phyloP scores from a whole-genome alignment of 2,329 filamentous ascomycete genomes.

The Alternaria arborescens region DNA sequence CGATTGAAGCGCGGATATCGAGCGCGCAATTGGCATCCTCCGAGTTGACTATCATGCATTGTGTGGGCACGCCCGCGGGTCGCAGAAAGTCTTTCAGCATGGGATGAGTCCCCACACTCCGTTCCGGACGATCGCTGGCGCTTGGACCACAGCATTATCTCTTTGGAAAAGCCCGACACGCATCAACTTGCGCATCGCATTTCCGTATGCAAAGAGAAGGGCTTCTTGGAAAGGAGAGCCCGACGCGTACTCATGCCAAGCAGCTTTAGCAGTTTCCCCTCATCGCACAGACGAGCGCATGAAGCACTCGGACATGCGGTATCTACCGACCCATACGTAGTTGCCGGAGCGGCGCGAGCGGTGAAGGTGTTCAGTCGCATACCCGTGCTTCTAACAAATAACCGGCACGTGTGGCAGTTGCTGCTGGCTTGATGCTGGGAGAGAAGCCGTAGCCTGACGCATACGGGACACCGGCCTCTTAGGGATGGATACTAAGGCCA shows the following conservation, averaged over 20 bases:
- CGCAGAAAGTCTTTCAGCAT: conserved; percentile 17
- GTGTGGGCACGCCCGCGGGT: conserved; percentile 7
- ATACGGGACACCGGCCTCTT: conserved; percentile 20
- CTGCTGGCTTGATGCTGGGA: conserved; percentile 22
- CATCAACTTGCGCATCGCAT: not conserved
- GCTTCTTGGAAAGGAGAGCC: not conserved
- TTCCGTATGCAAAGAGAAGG: not conserved
- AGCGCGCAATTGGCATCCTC: conserved; percentile 12
- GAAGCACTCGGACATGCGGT: conserved; percentile 8
- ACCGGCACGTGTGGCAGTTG: conserved; percentile 7
- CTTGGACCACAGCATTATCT: conserved; percentile 5
- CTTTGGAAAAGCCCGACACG: not conserved
- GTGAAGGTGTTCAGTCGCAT: not conserved
- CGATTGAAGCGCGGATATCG: conserved; percentile 18
- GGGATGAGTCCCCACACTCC: conserved; percentile 8
- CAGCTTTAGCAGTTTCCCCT: not conserved
- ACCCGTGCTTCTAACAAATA: conserved; percentile 5
- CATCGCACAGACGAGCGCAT: conserved; percentile 9
- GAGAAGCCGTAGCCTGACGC: conserved; percentile 16
- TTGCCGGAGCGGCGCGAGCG: conserved; percentile 6
- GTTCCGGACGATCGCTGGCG: conserved; percentile 18
- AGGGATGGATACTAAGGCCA: conserved; percentile 15
- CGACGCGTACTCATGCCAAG: conserved; percentile 2
- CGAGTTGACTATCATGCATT: conserved; percentile 21
- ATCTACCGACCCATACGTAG: conserved; percentile 4